These are phyloP conservation scores for Helenozyma baotianmanensis DNA, from an alignment of 805 yeast genomes.

Conservation along the genomic window DNA sequence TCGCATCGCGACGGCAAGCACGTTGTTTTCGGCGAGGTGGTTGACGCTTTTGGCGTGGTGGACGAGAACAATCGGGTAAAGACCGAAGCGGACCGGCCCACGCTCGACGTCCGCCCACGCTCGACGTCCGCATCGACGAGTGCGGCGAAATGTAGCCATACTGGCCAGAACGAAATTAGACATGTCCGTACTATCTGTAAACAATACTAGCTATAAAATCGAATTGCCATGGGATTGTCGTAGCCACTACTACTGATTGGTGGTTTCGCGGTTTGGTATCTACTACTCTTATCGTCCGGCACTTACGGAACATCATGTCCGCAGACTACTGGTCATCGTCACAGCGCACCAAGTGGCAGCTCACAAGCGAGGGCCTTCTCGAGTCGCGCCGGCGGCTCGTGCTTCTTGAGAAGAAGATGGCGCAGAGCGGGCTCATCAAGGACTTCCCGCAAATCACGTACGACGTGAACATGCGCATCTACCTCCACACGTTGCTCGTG, in stretches of 20 bases:
- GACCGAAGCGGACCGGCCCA: constrained; percentile 4
- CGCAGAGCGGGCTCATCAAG: constrained; percentile 38
- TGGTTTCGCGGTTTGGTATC: too few species aligned
- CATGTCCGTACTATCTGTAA: too few species aligned
- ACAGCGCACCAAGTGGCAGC: constrained; percentile 79
- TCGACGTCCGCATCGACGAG: constrained; percentile 1
- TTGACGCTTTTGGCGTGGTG: constrained; percentile 38
- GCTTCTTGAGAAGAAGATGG: constrained; percentile 39
- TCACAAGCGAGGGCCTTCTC: constrained; percentile 55
- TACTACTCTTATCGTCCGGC: too few species aligned
- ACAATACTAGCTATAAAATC: too few species aligned
- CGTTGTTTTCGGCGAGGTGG: constrained; percentile 46
- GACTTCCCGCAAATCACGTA: constrained; percentile 43
- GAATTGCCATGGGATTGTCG: too few species aligned
- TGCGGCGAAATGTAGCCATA: constrained; percentile 10
- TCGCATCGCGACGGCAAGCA: constrained; percentile 43
- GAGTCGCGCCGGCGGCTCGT: constrained; percentile 41
- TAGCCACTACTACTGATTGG: too few species aligned
- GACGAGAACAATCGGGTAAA: constrained; percentile 17
- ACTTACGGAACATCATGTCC: too few species aligned
- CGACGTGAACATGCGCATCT: constrained; percentile 68
- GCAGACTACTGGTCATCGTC: constrained; percentile 88
- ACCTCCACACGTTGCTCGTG: constrained; percentile 68
- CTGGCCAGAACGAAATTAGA: too few species aligned
- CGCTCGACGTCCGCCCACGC: constrained; percentile 1